phyloP scores from a whole-genome alignment of 2,329 filamentous ascomycete species.

The Laburnicola sp. region DNA sequence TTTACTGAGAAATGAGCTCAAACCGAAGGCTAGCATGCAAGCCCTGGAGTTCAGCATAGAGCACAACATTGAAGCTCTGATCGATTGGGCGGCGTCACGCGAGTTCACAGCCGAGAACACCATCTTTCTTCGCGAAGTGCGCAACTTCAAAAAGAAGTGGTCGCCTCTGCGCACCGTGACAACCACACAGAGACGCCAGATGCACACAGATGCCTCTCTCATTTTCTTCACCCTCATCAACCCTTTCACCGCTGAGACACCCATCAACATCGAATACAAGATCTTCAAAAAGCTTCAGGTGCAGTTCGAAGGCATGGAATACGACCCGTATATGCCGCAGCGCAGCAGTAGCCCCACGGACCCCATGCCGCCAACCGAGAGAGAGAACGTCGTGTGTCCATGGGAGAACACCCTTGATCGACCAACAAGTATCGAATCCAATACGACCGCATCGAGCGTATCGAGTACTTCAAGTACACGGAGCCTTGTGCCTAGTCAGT shows the following conservation, averaged over 20 bases:
- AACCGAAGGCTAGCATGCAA: constrained; percentile 43
- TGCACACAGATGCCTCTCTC: constrained; percentile 44
- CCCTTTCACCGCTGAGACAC: constrained; percentile 42
- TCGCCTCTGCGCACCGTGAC: constrained; percentile 28
- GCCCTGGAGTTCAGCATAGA: constrained; percentile 41
- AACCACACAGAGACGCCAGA: constrained; percentile 38
- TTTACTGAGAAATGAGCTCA: constrained; percentile 33
- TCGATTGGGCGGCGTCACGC: constrained; percentile 41
- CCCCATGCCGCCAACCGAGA: constrained; percentile 22
- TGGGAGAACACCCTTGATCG: constrained; percentile 42
- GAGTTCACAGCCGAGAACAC: constrained; percentile 46
- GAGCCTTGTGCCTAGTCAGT: constrained; percentile 41
- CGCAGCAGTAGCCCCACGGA: constrained; percentile 28
- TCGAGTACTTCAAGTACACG: constrained; percentile 28
- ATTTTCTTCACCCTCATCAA: constrained; percentile 46
- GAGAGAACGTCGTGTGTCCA: constrained; percentile 44
- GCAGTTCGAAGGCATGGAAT: constrained; percentile 38
- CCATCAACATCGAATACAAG: constrained; percentile 47
- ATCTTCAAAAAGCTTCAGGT: constrained; percentile 41
- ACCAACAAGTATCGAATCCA: constrained; percentile 38
- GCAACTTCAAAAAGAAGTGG: constrained; percentile 45
- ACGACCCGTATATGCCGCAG: constrained; percentile 40
- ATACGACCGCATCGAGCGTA: constrained; percentile 25
- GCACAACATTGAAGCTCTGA: constrained; percentile 40
- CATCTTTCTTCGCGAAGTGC: constrained; percentile 45